phyloP scores from a whole-genome alignment of 2,329 filamentous ascomycete genomes.

The Talaromyces marneffei region DNA sequence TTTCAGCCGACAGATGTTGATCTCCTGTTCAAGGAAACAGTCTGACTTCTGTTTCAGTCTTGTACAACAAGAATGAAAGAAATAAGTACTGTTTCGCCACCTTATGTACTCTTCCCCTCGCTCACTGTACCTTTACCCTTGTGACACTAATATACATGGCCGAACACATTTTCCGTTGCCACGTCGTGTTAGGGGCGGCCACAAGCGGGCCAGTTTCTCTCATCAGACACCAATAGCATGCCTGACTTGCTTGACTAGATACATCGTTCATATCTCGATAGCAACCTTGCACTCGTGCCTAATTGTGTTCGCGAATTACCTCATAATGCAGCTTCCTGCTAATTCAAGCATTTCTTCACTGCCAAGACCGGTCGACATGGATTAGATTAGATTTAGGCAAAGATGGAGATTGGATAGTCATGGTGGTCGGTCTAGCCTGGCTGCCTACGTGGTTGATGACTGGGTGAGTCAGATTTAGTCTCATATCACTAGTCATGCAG shows the following conservation, averaged over 20 bases:
- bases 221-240: slow-evolving; percentile 9
- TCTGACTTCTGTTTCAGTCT: background rate
- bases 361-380: background rate
- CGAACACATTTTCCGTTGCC: slow-evolving; percentile 3
- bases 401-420: background rate
- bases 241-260: background rate
- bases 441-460: background rate
- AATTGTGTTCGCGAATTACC: background rate
- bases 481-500: background rate
- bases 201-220: slow-evolving; percentile 9
- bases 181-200: slow-evolving; percentile 7
- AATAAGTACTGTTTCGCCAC: background rate
- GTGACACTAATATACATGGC: background rate
- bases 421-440: background rate
- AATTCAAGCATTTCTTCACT: background rate
- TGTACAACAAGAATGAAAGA: background rate
- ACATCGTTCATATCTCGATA: background rate
- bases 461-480: background rate
- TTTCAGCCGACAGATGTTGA: background rate
- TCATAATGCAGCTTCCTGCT: background rate
- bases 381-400: background rate
- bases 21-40: background rate
- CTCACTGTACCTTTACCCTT: background rate
- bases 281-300: background rate
- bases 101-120: background rate